Percentiles rank a stretch among this genome's conserved stretches.
phyloP scores from a whole-genome alignment of 257 asterid genomes.

The Avicennia marina region DNA sequence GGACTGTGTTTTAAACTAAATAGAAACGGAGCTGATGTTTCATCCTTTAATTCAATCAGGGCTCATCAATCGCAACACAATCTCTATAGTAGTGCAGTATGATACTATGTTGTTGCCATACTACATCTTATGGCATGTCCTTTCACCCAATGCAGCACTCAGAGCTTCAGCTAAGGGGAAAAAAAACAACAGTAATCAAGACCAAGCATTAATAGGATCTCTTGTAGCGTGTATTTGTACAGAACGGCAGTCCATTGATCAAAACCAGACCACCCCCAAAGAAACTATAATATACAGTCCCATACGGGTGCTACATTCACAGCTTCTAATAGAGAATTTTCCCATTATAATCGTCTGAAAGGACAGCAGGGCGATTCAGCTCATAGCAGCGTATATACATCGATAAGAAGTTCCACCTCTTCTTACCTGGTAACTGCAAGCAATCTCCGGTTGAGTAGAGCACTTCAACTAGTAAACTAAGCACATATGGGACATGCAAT shows the following conservation, averaged over 20 bases:
- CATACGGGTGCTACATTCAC: conserved; percentile 6
- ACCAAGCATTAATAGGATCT: background rate
- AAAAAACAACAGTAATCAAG: background rate
- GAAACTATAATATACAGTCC: conserved; percentile 22
- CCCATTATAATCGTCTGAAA: conserved; percentile 1
- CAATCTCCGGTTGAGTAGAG: background rate
- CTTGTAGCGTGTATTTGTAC: conserved; percentile 6
- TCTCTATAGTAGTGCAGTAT: no score
- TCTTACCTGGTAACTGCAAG: background rate
- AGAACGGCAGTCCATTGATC: conserved; percentile 21
- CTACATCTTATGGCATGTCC: no score
- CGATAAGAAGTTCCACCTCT: background rate
- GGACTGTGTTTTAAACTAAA: no score
- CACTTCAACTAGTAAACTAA: background rate
- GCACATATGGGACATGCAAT: no score
- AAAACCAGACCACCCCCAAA: conserved; percentile 27
- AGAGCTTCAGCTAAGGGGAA: no score
- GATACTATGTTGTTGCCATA: no score
- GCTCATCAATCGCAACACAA: background rate
- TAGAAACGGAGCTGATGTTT: no score
- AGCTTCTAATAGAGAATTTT: background rate
- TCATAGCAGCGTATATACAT: conserved; percentile 18
- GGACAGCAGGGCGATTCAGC: conserved; percentile 5
- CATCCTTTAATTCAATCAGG: background rate
- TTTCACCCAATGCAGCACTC: no score